Percentiles rank a stretch among this genome's conserved stretches.
Conservation (phyloP, 2,329 filamentous ascomycete species). For the Rachicladosporium sp. region DNA sequence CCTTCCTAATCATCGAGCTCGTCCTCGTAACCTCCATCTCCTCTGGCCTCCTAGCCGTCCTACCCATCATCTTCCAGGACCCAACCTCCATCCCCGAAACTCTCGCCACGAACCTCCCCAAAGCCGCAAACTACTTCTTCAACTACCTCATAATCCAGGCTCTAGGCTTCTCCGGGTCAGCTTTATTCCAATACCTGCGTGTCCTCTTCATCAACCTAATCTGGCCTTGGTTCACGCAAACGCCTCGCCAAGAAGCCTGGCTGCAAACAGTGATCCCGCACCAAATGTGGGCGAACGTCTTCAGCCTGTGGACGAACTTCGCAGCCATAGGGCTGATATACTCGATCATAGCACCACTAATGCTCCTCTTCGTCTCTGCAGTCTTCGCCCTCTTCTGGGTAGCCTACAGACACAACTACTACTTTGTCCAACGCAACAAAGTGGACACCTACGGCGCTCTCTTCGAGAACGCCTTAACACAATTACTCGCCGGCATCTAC, state of each 20-base stretch:
- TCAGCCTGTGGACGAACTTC: slow-evolving; percentile 88
- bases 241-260: slow-evolving; percentile 5
- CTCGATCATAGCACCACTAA: slow-evolving; percentile 72
- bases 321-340: slow-evolving; percentile 80
- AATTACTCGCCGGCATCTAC: slow-evolving; percentile 84
- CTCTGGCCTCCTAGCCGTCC: slow-evolving; percentile 4
- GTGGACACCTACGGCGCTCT: slow-evolving; percentile 81
- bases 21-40: slow-evolving; percentile 8
- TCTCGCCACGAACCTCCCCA: slow-evolving; percentile 6
- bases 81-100: slow-evolving; percentile 2
- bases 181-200: slow-evolving; percentile 7
- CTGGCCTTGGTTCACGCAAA: slow-evolving; percentile 8
- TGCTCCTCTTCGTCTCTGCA: slow-evolving; percentile 79
- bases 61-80: slow-evolving; percentile 4
- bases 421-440: slow-evolving; percentile 79
- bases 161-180: slow-evolving; percentile 5
- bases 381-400: slow-evolving; percentile 84
- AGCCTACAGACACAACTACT: slow-evolving; percentile 85
- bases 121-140: slow-evolving; percentile 9
- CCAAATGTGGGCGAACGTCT: slow-evolving; percentile 61
- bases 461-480: slow-evolving; percentile 82
- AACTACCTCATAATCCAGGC: slow-evolving; percentile 10
- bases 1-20: slow-evolving; percentile 9
- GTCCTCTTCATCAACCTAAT: slow-evolving; percentile 7
- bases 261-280: slow-evolving; percentile 6